Base-by-base conservation (phyloP, 192 early-diverging fungal species). In the Gigaspora rosea region DNA sequence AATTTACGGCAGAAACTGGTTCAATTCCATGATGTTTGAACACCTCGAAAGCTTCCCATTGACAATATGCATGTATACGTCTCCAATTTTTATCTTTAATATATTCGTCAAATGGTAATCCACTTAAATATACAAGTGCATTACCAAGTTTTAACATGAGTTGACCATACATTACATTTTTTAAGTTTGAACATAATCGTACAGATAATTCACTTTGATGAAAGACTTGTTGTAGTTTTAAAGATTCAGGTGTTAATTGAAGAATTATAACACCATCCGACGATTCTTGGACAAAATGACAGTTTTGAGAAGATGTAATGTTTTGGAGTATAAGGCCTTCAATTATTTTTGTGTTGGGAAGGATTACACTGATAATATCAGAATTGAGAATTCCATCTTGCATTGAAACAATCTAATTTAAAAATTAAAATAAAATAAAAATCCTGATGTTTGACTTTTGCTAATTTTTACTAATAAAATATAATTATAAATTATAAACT, bases 311-410 rank as follows among this genome's bases (percentile, higher is more conserved):
- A 56, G 52, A 13, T n/a, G 52, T 18, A 4, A 61, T 61, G 8
- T n/a, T 22, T 20, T 61, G 27, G n/a, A 27, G 10, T 4, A 27
- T 61, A 20, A 61, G 9, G 20, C 59, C 59, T 27, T 32, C 27
- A 61, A 61, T 61, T 22, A 61, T 27, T 61, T 61, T 61, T 27
- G 27, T 61, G 59, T 61, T 61, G 1, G 59, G 59, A 11, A 61
- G 22, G 10, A 27, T 5, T 61, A 9, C 20, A 5, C 27, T 20
- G 10, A 61, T 27, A 27, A 32, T 8, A 11, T 61, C 59, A 11
- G 59, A 10, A n/a, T n/a, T 27, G 8, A 20, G 18, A 61, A 22
- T 22, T 22, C 59, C 59, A 32, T 61, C 20, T 41, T 41, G 41
- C 9, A 27, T 61, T 27, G 59, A 20, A 20, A 61, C 59, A 61